These are phyloP conservation scores for Paspalum vaginatum DNA, from an alignment of 176 grass and related monocot species.

Conservation along the genomic window DNA sequence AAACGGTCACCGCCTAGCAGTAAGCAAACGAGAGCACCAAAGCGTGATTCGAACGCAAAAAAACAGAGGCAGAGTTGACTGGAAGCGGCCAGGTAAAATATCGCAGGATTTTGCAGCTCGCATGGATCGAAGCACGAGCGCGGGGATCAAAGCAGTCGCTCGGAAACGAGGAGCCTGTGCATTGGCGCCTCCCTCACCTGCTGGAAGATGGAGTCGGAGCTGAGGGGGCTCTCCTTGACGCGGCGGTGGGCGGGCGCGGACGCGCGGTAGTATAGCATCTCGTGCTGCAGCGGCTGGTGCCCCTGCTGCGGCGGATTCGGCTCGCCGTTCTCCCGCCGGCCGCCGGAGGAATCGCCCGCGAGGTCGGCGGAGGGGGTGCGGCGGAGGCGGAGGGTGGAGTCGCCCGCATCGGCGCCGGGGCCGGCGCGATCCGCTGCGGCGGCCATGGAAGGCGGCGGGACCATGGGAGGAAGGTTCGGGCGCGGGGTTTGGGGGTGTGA, in stretches of 20 bases:
- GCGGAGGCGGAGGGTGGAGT: conserved; percentile 38
- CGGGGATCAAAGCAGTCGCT: background rate
- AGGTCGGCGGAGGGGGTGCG: conserved; percentile 12
- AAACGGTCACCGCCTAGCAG: background rate
- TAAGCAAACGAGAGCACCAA: background rate
- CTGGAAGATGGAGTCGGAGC: conserved; percentile 87
- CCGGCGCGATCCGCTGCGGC: conserved; percentile 32
- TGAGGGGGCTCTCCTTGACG: conserved; percentile 91
- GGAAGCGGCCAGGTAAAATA: background rate
- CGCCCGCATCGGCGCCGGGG: background rate
- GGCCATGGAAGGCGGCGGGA: conserved; percentile 29
- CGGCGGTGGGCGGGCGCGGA: conserved; percentile 73
- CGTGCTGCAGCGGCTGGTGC: conserved; percentile 19
- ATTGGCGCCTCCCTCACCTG: conserved; percentile 53
- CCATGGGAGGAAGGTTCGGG: conserved; percentile 29
- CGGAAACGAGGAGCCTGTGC: background rate
- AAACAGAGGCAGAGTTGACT: conserved; percentile 2
- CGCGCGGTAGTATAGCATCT: conserved; percentile 56
- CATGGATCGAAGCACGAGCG: background rate
- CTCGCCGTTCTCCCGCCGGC: conserved; percentile 8
- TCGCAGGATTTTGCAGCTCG: background rate
- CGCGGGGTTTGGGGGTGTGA: background rate
- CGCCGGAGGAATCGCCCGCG: background rate
- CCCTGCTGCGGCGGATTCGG: background rate
- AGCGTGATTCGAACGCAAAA: conserved; percentile 5